phyloP scores from a whole-genome alignment of 2,329 filamentous ascomycete species.

The Colletotrichum sp. region DNA sequence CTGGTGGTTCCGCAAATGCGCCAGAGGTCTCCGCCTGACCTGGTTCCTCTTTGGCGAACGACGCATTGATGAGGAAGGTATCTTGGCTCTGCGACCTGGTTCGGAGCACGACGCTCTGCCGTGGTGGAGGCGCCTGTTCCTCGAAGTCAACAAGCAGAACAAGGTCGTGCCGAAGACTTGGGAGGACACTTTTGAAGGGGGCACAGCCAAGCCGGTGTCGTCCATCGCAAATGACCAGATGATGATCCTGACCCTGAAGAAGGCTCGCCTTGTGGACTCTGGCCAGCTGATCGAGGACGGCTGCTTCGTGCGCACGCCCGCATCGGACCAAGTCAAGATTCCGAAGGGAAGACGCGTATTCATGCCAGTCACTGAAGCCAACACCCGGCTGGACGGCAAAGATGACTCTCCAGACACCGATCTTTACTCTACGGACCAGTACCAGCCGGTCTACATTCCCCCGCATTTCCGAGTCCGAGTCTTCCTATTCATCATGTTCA shows the following conservation, averaged over 20 bases:
- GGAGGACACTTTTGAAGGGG: constrained; percentile 58
- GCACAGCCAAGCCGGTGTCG: constrained; percentile 45
- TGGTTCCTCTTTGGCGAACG: constrained; percentile 93
- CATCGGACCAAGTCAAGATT: constrained; percentile 93
- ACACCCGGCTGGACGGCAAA: constrained; percentile 67
- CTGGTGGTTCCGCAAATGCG: constrained; percentile 96
- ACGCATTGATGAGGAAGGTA: constrained; percentile 80
- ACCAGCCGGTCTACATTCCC: constrained; percentile 79
- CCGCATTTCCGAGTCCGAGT: constrained; percentile 83
- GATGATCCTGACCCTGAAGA: constrained; percentile 40
- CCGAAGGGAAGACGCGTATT: constrained; percentile 86
- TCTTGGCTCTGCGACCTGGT: constrained; percentile 50
- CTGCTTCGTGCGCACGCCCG: constrained; percentile 87
- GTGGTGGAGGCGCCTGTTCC: constrained; percentile 47
- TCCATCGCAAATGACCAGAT: constrained; percentile 41
- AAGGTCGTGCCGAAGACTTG: constrained; percentile 61
- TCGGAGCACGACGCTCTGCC: constrained; percentile 36
- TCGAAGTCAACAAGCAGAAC: constrained; percentile 49
- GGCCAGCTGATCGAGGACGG: constrained; percentile 72
- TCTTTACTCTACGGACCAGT: constrained; percentile 63
- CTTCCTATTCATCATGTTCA: constrained; percentile 82
- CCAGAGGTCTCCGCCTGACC: constrained; percentile 78
- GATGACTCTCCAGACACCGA: constrained; percentile 59
- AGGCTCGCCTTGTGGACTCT: constrained; percentile 49
- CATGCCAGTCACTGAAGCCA: constrained; percentile 72